Evolutionary conservation across 2,329 filamentous ascomycete genomes (phyloP).

Genomic region (Aureobasidium sp.): DNA sequence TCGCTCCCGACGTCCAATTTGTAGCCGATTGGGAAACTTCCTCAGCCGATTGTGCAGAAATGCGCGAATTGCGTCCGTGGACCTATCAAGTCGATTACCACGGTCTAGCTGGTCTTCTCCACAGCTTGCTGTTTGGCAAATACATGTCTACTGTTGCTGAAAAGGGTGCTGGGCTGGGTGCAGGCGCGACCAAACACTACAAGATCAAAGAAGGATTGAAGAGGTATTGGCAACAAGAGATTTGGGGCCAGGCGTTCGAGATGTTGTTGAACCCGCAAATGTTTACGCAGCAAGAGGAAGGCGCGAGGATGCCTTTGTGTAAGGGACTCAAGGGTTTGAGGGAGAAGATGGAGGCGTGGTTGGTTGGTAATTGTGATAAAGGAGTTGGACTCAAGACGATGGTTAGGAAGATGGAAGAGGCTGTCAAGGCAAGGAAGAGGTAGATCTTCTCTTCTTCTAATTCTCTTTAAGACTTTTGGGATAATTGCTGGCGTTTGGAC

Average conservation of each 20-base stretch:
- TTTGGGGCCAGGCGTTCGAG: constrained; percentile 80
- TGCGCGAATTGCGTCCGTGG: constrained; percentile 90
- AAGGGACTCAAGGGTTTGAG: constrained; percentile 62
- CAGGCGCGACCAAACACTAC: constrained; percentile 59
- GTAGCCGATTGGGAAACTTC: constrained; percentile 92
- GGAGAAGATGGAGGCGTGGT: constrained; percentile 76
- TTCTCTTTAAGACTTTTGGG: neutral
- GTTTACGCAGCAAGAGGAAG: constrained; percentile 59
- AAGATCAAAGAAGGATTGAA: constrained; percentile 77
- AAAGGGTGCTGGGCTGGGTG: constrained; percentile 47
- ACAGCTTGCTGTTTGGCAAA: constrained; percentile 84
- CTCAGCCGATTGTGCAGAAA: constrained; percentile 86
- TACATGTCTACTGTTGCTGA: constrained; percentile 74
- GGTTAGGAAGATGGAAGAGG: constrained; percentile 58
- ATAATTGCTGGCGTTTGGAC: neutral
- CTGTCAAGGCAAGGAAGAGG: constrained; percentile 48
- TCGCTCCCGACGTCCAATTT: constrained; percentile 71
- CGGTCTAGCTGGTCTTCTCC: constrained; percentile 79
- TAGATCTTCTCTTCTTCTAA: neutral
- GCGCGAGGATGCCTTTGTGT: constrained; percentile 62
- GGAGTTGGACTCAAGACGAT: constrained; percentile 55
- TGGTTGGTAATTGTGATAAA: constrained; percentile 74
- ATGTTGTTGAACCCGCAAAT: constrained; percentile 74
- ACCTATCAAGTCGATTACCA: constrained; percentile 97
- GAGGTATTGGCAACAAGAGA: constrained; percentile 91